These are phyloP conservation scores for Collybia nuda DNA, from an alignment of 768 basidiomycete species.

Conservation along the genomic window DNA sequence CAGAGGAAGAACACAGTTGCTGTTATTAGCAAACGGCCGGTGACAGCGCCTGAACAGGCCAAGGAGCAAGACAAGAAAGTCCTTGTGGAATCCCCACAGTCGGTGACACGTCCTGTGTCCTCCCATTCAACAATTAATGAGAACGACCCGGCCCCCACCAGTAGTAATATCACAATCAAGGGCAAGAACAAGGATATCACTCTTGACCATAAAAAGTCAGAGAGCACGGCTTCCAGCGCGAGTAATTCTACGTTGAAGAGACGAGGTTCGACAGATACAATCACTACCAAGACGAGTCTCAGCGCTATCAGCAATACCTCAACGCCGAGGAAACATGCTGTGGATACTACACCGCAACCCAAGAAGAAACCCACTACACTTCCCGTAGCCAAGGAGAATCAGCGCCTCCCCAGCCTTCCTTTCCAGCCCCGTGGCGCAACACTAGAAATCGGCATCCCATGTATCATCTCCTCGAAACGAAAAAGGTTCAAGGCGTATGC, in stretches of 20 bases:
- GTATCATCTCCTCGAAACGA: slow-evolving; percentile 82
- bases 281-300: slow-evolving; percentile 29
- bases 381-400: slow-evolving; percentile 14
- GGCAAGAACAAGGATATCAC: slow-evolving; percentile 14
- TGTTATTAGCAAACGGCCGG: background rate
- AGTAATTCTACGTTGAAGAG: slow-evolving; percentile 41
- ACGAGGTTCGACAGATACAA: slow-evolving; percentile 46
- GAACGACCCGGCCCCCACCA: slow-evolving; percentile 13
- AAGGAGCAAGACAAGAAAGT: slow-evolving; percentile 5
- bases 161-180: slow-evolving; percentile 22
- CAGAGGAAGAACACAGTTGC: slow-evolving; percentile 21
- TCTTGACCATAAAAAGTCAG: slow-evolving; percentile 44
- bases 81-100: too few species aligned
- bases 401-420: slow-evolving; percentile 15
- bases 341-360: slow-evolving; percentile 1
- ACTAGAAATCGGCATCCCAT: slow-evolving; percentile 85
- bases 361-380: slow-evolving; percentile 19
- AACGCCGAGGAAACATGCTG: background rate
- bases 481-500: slow-evolving; percentile 86
- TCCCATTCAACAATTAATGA: slow-evolving; percentile 4
- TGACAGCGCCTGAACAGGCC: slow-evolving; percentile 7
- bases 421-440: slow-evolving; percentile 58
- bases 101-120: too few species aligned
- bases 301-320: background rate
- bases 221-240: slow-evolving; percentile 41